These are phyloP conservation scores for Hypoxylon subgilvum DNA, from an alignment of 495 filamentous ascomycete species.

Conservation along the genomic window DNA sequence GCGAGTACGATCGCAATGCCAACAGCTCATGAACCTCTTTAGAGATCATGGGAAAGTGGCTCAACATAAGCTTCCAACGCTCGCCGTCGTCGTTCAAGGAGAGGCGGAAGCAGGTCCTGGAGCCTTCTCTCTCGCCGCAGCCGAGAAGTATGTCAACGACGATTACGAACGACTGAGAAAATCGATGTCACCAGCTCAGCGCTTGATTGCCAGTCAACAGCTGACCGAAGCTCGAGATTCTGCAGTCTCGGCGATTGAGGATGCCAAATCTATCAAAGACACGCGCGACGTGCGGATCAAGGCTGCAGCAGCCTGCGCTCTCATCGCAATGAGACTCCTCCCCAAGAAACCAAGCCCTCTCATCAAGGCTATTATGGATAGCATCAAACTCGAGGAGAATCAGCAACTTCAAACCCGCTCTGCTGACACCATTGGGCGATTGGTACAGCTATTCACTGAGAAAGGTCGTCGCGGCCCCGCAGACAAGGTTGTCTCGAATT, in stretches of 20 bases:
- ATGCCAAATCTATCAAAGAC: slow-evolving; percentile 77
- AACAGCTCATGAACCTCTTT: slow-evolving; percentile 86
- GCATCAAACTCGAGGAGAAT: slow-evolving; percentile 93
- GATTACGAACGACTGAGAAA: slow-evolving; percentile 90
- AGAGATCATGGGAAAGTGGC: slow-evolving; percentile 81
- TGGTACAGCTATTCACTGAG: slow-evolving; percentile 85
- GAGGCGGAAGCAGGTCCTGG: slow-evolving; percentile 86
- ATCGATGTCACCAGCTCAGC: slow-evolving; percentile 78
- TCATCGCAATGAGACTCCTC: slow-evolving; percentile 81
- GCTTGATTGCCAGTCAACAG: slow-evolving; percentile 75
- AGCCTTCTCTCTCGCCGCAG: slow-evolving; percentile 86
- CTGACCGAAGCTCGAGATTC: slow-evolving; percentile 75
- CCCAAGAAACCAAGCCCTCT: slow-evolving; percentile 89
- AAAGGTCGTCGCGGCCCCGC: slow-evolving; percentile 78
- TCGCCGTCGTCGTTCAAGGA: slow-evolving; percentile 91
- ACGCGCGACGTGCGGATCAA: slow-evolving; percentile 84
- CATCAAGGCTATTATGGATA: slow-evolving; percentile 98
- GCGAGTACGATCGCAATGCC: slow-evolving; percentile 86
- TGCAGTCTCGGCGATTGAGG: slow-evolving; percentile 72
- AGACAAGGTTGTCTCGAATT: slow-evolving; percentile 90
- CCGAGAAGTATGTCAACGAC: slow-evolving; percentile 78
- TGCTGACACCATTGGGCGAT: slow-evolving; percentile 75
- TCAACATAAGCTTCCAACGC: slow-evolving; percentile 70
- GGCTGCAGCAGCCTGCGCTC: slow-evolving; percentile 83
- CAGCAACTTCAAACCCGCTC: slow-evolving; percentile 87